Conservation (phyloP, 176 grass and related monocot species). For the Phragmites australis region DNA sequence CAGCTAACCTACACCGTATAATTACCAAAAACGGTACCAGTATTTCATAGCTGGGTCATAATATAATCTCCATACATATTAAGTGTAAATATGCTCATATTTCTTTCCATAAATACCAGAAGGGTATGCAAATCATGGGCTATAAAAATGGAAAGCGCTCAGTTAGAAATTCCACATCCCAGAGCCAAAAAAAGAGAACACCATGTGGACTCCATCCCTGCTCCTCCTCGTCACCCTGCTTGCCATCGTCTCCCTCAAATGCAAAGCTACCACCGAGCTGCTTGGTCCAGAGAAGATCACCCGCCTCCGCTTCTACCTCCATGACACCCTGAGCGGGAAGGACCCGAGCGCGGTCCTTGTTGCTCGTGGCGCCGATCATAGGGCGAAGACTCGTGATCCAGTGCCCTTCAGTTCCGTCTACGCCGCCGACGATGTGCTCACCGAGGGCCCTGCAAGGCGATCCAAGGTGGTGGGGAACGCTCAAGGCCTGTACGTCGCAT, state of each 20-base stretch:
- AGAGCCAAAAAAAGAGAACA: background rate
- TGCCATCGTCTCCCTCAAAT: background rate
- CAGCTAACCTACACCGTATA: background rate
- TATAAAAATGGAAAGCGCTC: constrained; percentile 12
- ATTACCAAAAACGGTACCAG: background rate
- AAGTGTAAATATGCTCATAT: background rate
- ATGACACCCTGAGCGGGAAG: constrained; percentile 47
- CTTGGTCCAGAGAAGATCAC: constrained; percentile 40
- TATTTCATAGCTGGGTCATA: background rate
- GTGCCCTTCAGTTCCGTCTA: constrained; percentile 34
- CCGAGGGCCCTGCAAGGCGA: constrained; percentile 30
- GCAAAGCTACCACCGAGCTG: background rate
- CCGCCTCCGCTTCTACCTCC: constrained; percentile 55
- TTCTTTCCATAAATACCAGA: background rate
- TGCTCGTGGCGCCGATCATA: background rate
- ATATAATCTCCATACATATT: background rate
- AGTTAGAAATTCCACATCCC: background rate
- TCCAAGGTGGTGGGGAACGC: constrained; percentile 50
- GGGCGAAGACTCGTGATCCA: background rate
- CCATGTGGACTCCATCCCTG: constrained; percentile 16
- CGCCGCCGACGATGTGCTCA: constrained; percentile 47
- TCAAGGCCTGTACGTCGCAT: constrained; percentile 27
- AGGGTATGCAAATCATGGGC: background rate
- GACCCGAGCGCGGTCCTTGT: constrained; percentile 40
- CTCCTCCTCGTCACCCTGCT: background rate